Conservation (phyloP, 192 early-diverging fungal genomes). For the Backusella liffmaniae region DNA sequence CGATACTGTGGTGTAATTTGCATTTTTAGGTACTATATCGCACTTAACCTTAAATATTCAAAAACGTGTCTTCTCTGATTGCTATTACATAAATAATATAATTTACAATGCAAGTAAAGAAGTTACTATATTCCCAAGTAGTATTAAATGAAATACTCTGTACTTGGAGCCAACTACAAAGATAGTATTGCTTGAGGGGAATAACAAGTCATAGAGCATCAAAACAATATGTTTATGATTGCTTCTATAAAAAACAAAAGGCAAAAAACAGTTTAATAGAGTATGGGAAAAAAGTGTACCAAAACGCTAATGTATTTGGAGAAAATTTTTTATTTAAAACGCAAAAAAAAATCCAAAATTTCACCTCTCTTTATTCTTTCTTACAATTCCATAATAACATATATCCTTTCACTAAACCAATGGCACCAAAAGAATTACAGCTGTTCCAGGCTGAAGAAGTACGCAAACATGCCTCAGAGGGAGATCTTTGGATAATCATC, state of each 20-base stretch:
- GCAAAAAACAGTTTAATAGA: background rate
- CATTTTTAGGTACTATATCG: background rate
- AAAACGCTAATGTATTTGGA: background rate
- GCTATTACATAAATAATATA: background rate
- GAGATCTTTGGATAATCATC: slow-evolving; percentile 59
- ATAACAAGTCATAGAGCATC: background rate
- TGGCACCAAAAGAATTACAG: slow-evolving; percentile 6
- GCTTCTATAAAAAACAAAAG: background rate
- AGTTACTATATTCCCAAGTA: background rate
- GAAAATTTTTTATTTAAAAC: background rate
- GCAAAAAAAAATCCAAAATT: background rate
- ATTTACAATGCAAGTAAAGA: background rate
- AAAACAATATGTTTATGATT: background rate
- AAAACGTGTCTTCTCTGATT: background rate
- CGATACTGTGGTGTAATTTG: background rate
- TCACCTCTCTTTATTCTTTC: background rate
- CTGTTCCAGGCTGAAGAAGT: slow-evolving; percentile 31
- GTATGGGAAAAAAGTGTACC: background rate
- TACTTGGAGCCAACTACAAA: background rate
- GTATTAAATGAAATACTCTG: background rate
- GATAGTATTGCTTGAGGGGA: background rate
- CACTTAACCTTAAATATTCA: background rate
- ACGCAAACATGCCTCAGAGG: slow-evolving; percentile 20
- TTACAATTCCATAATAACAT: background rate
- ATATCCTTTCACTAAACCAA: background rate